A percentile compares a stretch with the other conserved stretches of the same genome.
Conservation (phyloP, 768 basidiomycete species). For the button mushroom (Agaricus bisporus) region DNA sequence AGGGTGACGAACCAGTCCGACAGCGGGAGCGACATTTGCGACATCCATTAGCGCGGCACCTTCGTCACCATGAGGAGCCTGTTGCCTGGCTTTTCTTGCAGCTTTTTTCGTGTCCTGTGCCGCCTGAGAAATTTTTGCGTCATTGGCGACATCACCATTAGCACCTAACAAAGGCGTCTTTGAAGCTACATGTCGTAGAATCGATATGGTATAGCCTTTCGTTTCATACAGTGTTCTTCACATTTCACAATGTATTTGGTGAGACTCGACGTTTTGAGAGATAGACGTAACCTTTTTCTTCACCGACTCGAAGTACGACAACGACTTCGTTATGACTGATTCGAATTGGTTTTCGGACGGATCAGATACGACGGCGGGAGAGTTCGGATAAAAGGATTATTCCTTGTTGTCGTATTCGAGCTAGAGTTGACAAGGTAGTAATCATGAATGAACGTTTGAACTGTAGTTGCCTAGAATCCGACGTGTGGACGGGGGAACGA, state of each 20-base stretch:
- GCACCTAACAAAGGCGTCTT: constrained; percentile 53
- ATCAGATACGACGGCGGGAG: constrained; percentile 90
- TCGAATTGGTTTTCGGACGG: constrained; percentile 95
- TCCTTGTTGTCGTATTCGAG: constrained; percentile 98
- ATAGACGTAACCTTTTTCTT: constrained; percentile 99
- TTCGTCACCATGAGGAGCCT: constrained; percentile 30
- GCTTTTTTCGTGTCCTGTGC: constrained; percentile 41
- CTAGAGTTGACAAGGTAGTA: constrained; percentile 36
- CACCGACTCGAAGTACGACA: constrained; percentile 95
- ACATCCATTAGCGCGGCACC: constrained; percentile 18
- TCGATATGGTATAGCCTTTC: constrained; percentile 91
- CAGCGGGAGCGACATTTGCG: constrained; percentile 25
- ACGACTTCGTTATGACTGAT: constrained; percentile 98
- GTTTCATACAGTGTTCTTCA: constrained; percentile 97
- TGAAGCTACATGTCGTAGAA: constrained; percentile 86
- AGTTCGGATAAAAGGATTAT: constrained; percentile 99
- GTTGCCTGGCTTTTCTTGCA: constrained; percentile 35
- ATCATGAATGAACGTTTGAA: constrained; percentile 24
- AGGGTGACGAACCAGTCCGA: too few species aligned
- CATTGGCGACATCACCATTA: constrained; percentile 22
- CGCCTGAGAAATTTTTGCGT: constrained; percentile 28
- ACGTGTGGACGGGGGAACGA: too few species aligned
- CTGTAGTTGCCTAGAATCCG: too few species aligned
- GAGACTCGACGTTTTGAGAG: constrained; percentile 97
- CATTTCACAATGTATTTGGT: constrained; percentile 97